A percentile compares a stretch with the other conserved stretches of the same genome.
Evolutionary conservation across 1,284 basidiomycete genomes (phyloP).

Genomic region (Heterobasidion irregulare): DNA sequence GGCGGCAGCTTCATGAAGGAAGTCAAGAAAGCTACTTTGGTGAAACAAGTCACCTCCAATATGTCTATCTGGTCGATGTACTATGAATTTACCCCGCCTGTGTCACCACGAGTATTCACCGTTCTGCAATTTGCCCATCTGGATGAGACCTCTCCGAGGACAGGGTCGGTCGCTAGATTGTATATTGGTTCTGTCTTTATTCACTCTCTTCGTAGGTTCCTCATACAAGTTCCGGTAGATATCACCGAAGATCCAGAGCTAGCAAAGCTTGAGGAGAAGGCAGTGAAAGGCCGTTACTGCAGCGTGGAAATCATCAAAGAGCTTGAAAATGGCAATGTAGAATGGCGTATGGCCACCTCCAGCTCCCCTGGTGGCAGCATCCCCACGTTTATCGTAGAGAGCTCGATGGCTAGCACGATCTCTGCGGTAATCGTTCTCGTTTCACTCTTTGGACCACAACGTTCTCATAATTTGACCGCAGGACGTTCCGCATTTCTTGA

Average conservation of each 20-base stretch:
- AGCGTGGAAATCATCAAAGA: slow-evolving; percentile 61
- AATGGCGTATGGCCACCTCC: slow-evolving; percentile 78
- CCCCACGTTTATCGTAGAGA: slow-evolving; percentile 53
- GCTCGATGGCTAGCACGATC: slow-evolving; percentile 51
- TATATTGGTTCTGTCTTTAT: neutral
- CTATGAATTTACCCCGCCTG: slow-evolving; percentile 58
- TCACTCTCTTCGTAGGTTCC: slow-evolving; percentile 30
- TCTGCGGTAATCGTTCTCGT: slow-evolving; percentile 37
- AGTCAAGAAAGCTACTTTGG: slow-evolving; percentile 52
- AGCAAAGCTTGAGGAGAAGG: slow-evolving; percentile 53
- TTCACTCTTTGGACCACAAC: neutral
- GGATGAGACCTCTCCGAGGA: slow-evolving; percentile 36
- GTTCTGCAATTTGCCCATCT: slow-evolving; percentile 57
- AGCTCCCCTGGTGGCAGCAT: slow-evolving; percentile 64
- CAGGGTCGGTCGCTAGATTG: slow-evolving; percentile 35
- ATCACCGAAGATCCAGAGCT: slow-evolving; percentile 47
- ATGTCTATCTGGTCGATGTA: slow-evolving; percentile 64
- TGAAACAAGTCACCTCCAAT: slow-evolving; percentile 55
- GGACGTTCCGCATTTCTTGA: slow-evolving; percentile 63
- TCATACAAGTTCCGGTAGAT: slow-evolving; percentile 70
- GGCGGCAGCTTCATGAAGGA: slow-evolving; percentile 49
- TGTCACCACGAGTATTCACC: slow-evolving; percentile 70
- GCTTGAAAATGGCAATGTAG: slow-evolving; percentile 52
- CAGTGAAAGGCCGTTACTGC: slow-evolving; percentile 61
- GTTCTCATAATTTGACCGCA: slow-evolving; percentile 16